Percentiles rank a stretch among this genome's conserved stretches.
These are phyloP conservation scores for Melaleuca alternifolia DNA, from an alignment of 345 rosid genomes.

Conservation along the genomic window DNA sequence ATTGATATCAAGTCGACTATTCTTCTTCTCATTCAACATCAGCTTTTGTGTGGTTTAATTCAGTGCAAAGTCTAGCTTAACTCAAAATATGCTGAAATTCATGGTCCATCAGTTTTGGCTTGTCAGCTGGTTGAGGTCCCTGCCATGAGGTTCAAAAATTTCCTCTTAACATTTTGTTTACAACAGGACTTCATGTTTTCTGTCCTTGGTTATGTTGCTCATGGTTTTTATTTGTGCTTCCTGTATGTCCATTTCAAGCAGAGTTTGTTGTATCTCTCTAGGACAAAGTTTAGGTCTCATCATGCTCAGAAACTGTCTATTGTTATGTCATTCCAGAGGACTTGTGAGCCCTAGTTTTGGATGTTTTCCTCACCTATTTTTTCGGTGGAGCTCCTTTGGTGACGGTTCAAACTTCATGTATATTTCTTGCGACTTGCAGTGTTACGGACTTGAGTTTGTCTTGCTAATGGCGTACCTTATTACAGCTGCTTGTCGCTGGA, in stretches of 20 bases:
- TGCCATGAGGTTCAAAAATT: background rate
- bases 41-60: background rate
- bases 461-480: background rate
- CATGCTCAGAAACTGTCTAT: background rate
- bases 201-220: background rate
- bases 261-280: background rate
- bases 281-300: background rate
- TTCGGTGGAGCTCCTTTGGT: background rate
- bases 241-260: background rate
- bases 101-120: background rate
- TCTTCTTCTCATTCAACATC: background rate
- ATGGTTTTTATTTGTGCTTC: background rate
- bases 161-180: background rate
- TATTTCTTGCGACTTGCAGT: background rate
- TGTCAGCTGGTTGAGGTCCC: background rate
- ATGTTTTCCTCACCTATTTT: background rate
- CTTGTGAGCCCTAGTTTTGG: background rate
- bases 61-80: background rate
- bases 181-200: background rate
- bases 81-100: background rate
- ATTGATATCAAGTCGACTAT: background rate
- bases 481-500: constrained; percentile 91
- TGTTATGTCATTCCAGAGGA: background rate
- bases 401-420: background rate
- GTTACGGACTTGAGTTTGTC: background rate